Evolutionary conservation across 192 early-diverging fungal species (phyloP).

Genomic region (Podila clonocystis): DNA sequence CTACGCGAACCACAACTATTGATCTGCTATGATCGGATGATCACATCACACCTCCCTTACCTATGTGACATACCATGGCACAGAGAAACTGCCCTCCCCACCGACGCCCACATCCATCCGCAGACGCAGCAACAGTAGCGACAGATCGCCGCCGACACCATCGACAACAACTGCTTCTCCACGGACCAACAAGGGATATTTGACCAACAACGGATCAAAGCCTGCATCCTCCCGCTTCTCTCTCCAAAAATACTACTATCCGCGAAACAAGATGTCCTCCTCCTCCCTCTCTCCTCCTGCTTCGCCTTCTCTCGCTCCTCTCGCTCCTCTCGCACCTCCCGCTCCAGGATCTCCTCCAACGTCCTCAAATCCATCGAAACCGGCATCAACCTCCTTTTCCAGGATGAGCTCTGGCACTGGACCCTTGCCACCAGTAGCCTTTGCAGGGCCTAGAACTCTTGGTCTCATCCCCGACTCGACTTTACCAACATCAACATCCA

Average conservation of each 20-base stretch:
- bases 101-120: constrained; percentile 10
- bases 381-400: constrained; percentile 28
- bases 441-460: constrained; percentile 38
- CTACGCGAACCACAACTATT: background rate
- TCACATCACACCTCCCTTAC: too few species aligned
- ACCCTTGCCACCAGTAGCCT: constrained; percentile 12
- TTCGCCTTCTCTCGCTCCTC: background rate
- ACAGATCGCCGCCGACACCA: constrained; percentile 10
- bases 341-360: background rate
- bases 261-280: constrained; percentile 33
- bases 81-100: background rate
- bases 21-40: too few species aligned
- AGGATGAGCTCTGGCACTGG: constrained; percentile 13
- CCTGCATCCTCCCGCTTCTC: constrained; percentile 17
- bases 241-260: constrained; percentile 49
- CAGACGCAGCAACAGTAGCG: constrained; percentile 12
- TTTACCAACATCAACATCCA: background rate
- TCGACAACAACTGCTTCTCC: constrained; percentile 1
- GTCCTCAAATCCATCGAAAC: background rate
- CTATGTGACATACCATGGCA: too few species aligned
- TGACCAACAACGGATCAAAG: background rate
- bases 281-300: constrained; percentile 4
- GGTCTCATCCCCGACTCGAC: constrained; percentile 9
- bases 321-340: background rate
- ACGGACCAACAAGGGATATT: background rate